Conservation (phyloP, 108 stramenopile genomes). For the Cyclotella kingstonii region DNA sequence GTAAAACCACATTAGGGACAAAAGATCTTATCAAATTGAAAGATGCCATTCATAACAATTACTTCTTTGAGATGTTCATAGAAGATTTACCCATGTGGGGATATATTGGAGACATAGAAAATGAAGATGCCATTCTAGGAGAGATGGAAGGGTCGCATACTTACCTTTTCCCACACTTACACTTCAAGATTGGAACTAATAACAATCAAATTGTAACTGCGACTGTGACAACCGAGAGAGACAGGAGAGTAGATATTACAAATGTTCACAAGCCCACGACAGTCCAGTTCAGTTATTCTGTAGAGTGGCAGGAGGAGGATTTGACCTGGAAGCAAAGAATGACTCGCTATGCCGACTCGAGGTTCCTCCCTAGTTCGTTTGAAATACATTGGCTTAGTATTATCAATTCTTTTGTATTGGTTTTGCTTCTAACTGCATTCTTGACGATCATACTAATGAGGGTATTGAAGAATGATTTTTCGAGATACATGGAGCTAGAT, state of each 20-base stretch:
- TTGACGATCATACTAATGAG: conserved; percentile 94
- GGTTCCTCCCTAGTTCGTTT: conserved; percentile 85
- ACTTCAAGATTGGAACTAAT: conserved; percentile 91
- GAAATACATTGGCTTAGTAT: conserved; percentile 98
- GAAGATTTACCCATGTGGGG: conserved; percentile 99
- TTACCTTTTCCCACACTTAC: conserved; percentile 90
- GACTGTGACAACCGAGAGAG: conserved; percentile 81
- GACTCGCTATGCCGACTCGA: conserved; percentile 82
- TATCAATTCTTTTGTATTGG: conserved; percentile 97
- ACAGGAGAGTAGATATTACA: conserved; percentile 90
- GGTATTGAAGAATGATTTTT: conserved; percentile 96
- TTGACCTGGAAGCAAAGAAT: conserved; percentile 84
- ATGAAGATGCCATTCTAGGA: conserved; percentile 79
- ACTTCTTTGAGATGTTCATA: conserved; percentile 98
- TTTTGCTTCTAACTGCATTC: conserved; percentile 94
- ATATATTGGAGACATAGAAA: conserved; percentile 83
- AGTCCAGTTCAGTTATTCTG: conserved; percentile 92
- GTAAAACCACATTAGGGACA: conserved; percentile 59
- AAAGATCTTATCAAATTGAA: conserved; percentile 71
- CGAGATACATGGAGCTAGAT: conserved; percentile 94
- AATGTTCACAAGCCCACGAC: conserved; percentile 61
- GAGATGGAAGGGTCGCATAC: conserved; percentile 67
- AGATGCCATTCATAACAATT: conserved; percentile 90
- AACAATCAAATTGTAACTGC: conserved; percentile 87
- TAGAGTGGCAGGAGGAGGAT: conserved; percentile 84